Percentiles rank a stretch among this genome's conserved stretches.
Conservation (phyloP, 1,284 basidiomycete genomes). For the Mrakiaceae sp. region DNA sequence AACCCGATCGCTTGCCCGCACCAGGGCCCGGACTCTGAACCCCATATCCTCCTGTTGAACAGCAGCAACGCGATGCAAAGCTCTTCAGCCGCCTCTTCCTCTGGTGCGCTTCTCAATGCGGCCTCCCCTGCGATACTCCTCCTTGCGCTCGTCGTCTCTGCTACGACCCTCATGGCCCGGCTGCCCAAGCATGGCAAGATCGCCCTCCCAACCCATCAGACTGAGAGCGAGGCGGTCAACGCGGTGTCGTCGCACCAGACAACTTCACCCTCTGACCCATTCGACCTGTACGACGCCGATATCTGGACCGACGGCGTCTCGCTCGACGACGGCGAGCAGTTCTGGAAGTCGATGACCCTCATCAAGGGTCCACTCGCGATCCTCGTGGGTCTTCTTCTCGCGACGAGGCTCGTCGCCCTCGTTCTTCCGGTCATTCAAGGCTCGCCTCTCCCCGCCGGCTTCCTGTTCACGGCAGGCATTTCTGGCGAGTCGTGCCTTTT, state of each 20-base stretch:
- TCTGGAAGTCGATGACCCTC: slow-evolving; percentile 43
- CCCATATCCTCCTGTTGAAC: too few species aligned
- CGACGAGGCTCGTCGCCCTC: slow-evolving; percentile 44
- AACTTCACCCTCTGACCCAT: slow-evolving; percentile 45
- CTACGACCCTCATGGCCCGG: not conserved
- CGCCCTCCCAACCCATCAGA: not conserved
- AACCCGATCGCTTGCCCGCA: too few species aligned
- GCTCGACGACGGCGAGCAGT: slow-evolving; percentile 44
- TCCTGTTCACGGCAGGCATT: slow-evolving; percentile 28
- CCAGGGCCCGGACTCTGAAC: too few species aligned
- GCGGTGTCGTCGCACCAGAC: not conserved
- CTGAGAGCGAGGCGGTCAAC: not conserved
- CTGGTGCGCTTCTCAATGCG: too few species aligned
- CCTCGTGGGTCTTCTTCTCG: slow-evolving; percentile 40
- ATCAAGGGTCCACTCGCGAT: slow-evolving; percentile 43
- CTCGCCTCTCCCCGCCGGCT: slow-evolving; percentile 21
- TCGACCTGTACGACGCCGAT: slow-evolving; percentile 59
- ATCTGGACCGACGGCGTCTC: slow-evolving; percentile 64
- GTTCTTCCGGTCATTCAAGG: slow-evolving; percentile 35
- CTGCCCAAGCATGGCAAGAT: not conserved
- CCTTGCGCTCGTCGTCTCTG: slow-evolving; percentile 8
- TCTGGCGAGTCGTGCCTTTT: too few species aligned
- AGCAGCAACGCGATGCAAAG: too few species aligned
- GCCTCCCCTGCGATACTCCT: not conserved
- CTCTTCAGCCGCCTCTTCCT: too few species aligned